These are phyloP conservation scores for Kandelia obovata DNA, from an alignment of 345 rosid genomes.

Conservation along the genomic window DNA sequence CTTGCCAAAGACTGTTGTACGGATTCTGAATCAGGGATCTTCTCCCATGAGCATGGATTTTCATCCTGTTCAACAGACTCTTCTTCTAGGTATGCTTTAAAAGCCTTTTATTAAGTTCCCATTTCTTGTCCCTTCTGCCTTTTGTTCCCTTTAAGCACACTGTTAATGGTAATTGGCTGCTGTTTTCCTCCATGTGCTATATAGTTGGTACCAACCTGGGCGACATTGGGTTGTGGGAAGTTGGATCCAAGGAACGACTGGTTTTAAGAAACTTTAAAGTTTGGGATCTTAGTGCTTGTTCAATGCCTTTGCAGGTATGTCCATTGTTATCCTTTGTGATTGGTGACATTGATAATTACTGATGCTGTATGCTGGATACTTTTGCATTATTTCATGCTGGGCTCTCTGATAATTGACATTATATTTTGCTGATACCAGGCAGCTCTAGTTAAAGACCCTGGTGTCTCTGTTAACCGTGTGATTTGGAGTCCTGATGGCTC, in stretches of 20 bases:
- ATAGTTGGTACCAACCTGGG: slow-evolving; percentile 67
- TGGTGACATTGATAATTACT: neutral
- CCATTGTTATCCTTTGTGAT: slow-evolving; percentile 5
- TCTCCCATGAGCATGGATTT: slow-evolving; percentile 72
- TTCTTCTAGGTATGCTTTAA: slow-evolving; percentile 57
- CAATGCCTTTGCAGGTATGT: slow-evolving; percentile 35
- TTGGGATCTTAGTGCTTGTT: slow-evolving; percentile 59
- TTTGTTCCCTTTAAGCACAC: neutral
- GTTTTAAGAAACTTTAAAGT: slow-evolving; percentile 55
- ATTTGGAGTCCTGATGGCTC: slow-evolving; percentile 56
- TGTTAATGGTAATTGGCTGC: slow-evolving; percentile 1
- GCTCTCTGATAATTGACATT: slow-evolving; percentile 13
- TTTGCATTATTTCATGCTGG: neutral
- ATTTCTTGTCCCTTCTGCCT: neutral
- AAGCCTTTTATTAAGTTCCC: neutral
- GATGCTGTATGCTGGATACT: neutral
- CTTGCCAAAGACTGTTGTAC: slow-evolving; percentile 50
- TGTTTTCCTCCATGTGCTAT: slow-evolving; percentile 15
- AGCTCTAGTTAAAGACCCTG: slow-evolving; percentile 36
- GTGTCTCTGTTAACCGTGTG: slow-evolving; percentile 39
- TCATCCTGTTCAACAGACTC: slow-evolving; percentile 60
- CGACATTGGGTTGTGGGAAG: slow-evolving; percentile 62
- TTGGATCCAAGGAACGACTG: slow-evolving; percentile 44
- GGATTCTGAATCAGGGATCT: slow-evolving; percentile 47
- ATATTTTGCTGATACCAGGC: slow-evolving; percentile 27